phyloP scores from a whole-genome alignment of 208 protist genomes.

The Angomonas deanei region DNA sequence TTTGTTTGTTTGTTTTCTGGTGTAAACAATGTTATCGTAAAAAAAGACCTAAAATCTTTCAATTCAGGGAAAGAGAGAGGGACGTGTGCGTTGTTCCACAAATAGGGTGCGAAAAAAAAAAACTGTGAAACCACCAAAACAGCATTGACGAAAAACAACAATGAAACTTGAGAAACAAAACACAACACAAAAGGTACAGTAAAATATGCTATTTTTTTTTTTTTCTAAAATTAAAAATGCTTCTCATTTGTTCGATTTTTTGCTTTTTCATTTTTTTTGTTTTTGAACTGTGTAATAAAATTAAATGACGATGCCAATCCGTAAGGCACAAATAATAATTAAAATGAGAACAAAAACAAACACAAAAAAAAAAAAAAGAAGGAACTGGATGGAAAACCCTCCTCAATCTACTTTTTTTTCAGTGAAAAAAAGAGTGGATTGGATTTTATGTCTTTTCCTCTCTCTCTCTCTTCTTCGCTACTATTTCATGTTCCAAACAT shows the following conservation, averaged over 20 bases:
- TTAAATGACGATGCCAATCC: not conserved
- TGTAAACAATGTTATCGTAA: no score
- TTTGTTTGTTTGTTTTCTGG: no score
- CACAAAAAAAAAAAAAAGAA: not conserved
- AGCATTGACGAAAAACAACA: no score
- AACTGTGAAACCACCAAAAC: not conserved
- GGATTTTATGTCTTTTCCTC: no score
- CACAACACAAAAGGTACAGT: not conserved
- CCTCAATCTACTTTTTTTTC: slow-evolving; percentile 3
- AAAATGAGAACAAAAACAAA: not conserved
- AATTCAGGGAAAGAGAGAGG: not conserved
- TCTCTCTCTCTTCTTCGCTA: not conserved
- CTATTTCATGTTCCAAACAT: not conserved
- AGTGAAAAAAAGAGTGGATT: no score
- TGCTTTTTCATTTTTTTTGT: slow-evolving; percentile 1
- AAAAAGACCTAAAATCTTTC: not conserved
- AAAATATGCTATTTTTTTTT: not conserved
- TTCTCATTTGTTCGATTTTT: not conserved
- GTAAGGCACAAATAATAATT: not conserved
- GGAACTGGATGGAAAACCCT: not conserved
- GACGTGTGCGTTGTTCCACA: not conserved
- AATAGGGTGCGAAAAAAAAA: not conserved
- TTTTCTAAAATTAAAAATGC: not conserved
- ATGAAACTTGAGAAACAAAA: no score
- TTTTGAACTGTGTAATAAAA: not conserved